These are phyloP conservation scores for Tilletia walkeri DNA, from an alignment of 1,284 basidiomycete species.

Conservation along the genomic window DNA sequence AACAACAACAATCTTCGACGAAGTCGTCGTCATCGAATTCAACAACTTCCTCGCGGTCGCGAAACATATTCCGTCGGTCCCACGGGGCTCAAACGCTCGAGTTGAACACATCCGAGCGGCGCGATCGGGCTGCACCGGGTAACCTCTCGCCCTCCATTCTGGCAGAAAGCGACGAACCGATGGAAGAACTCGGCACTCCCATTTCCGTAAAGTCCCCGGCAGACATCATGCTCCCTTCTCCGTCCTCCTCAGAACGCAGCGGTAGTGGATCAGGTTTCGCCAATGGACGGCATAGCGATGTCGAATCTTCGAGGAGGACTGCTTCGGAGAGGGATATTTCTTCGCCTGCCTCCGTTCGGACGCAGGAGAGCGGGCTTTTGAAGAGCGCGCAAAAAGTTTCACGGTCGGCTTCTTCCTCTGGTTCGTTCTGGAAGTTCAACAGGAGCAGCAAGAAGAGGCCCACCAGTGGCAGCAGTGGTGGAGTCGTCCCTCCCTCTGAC, in stretches of 20 bases:
- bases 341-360: too few relatives aligned
- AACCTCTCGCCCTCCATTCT: conserved; percentile 7
- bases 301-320: too few relatives aligned
- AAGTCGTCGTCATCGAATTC: not conserved
- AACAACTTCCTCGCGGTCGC: not conserved
- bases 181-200: conserved; percentile 10
- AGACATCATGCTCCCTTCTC: too few relatives aligned
- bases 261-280: too few relatives aligned
- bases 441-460: conserved; percentile 1
- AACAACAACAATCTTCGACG: not conserved
- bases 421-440: conserved; percentile 13
- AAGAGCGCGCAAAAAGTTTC: too few relatives aligned
- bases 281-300: too few relatives aligned
- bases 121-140: not conserved
- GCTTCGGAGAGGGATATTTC: too few relatives aligned
- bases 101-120: not conserved
- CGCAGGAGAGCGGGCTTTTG: too few relatives aligned
- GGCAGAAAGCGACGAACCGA: not conserved
- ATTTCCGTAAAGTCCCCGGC: not conserved
- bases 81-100: not conserved
- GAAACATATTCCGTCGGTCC: conserved; percentile 11
- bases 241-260: too few relatives aligned
- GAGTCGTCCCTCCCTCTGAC: not conserved
- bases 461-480: not conserved
- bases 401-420: not conserved